A percentile compares a stretch with the other conserved stretches of the same genome.
Evolutionary conservation across 176 grass and related monocot species (phyloP).

Genomic region (Musa beccarii): DNA sequence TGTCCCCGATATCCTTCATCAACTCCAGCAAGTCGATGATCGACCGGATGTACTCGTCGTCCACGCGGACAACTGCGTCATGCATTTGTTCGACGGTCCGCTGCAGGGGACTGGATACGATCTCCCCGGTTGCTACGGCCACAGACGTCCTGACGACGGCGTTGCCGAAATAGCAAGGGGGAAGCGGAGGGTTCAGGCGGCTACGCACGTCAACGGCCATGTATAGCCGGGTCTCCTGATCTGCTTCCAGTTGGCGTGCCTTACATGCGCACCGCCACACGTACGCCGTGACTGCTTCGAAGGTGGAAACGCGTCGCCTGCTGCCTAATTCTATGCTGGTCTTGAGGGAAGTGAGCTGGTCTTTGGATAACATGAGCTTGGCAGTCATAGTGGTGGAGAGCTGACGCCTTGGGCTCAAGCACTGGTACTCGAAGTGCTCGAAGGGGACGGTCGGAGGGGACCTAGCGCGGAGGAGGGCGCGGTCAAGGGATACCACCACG

Average conservation of each 20-base stretch:
- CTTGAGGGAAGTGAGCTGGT: constrained; percentile 25
- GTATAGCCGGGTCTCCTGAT: constrained; percentile 29
- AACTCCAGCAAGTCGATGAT: constrained; percentile 37
- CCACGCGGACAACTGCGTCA: constrained; percentile 20
- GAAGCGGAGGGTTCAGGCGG: constrained; percentile 32
- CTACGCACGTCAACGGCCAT: constrained; percentile 42
- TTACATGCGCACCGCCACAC: constrained; percentile 48
- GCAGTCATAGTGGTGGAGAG: constrained; percentile 3
- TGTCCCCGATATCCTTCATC: background rate
- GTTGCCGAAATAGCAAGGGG: constrained; percentile 42
- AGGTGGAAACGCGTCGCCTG: constrained; percentile 19
- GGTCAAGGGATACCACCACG: constrained; percentile 28
- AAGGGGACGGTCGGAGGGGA: constrained; percentile 10
- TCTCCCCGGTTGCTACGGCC: constrained; percentile 26
- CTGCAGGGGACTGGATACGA: background rate
- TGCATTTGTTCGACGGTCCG: constrained; percentile 17
- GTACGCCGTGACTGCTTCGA: constrained; percentile 34
- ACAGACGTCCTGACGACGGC: constrained; percentile 29
- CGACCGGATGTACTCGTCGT: constrained; percentile 32
- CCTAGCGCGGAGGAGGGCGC: constrained; percentile 33
- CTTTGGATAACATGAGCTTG: constrained; percentile 26
- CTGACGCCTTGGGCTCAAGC: no score
- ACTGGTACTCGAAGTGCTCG: constrained; percentile 36
- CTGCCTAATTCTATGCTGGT: constrained; percentile 20
- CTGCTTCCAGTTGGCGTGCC: constrained; percentile 23